These are phyloP conservation scores for Pythium diclinum DNA, from an alignment of 352 stramenopile species.

Conservation along the genomic window DNA sequence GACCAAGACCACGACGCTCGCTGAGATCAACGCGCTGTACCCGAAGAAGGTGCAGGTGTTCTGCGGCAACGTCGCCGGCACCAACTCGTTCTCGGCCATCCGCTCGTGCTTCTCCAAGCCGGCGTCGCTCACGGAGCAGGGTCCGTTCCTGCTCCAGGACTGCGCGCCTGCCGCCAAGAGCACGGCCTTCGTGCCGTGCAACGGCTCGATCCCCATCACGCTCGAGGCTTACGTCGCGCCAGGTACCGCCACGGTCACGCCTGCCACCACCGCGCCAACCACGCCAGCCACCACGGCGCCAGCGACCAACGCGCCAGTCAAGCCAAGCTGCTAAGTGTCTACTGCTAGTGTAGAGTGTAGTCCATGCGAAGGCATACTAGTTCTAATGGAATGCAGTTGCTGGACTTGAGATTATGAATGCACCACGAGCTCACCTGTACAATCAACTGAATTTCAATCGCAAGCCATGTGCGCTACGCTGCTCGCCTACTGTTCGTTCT, in stretches of 20 bases:
- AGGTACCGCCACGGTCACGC: conserved; percentile 16
- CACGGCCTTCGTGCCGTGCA: conserved; percentile 52
- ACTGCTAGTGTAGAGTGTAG: background rate
- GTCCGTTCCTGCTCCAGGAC: conserved; percentile 48
- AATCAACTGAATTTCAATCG: background rate
- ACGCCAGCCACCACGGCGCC: conserved; percentile 1
- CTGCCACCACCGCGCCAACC: conserved; percentile 4
- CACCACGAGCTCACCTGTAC: background rate
- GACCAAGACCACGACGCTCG: conserved; percentile 23
- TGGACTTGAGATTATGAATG: background rate
- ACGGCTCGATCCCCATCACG: conserved; percentile 38
- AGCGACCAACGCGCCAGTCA: background rate
- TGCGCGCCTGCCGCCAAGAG: conserved; percentile 40
- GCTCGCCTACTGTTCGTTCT: background rate
- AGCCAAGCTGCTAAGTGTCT: conserved; percentile 6
- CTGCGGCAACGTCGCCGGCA: conserved; percentile 50
- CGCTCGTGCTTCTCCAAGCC: conserved; percentile 58
- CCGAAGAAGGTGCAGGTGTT: conserved; percentile 60
- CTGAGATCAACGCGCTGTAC: conserved; percentile 43
- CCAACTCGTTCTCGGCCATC: conserved; percentile 66
- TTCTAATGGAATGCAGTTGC: background rate
- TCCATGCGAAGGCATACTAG: too few relatives aligned
- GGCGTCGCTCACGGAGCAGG: conserved; percentile 30
- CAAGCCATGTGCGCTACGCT: background rate
- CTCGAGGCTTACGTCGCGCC: conserved; percentile 44